Evolutionary conservation across 495 filamentous ascomycete genomes (phyloP), one percentile per base, ranked within the genome.

Genomic region (Penicillium canescens): DNA sequence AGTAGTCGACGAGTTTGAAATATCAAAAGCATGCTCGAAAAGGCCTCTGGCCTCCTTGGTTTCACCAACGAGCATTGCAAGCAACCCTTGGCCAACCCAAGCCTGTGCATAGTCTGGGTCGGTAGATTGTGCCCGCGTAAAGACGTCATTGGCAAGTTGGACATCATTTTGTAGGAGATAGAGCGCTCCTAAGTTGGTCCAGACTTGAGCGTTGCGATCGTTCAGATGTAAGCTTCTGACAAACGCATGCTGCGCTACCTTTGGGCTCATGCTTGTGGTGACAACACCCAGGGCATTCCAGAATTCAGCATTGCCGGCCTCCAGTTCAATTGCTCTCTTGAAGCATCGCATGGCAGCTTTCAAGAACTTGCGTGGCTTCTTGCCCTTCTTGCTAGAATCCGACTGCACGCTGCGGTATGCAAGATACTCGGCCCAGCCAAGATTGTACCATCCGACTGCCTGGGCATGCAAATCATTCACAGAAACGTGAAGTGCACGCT

Each of bases 241-340:
- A 57, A 99, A 90, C 0, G 94, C 82, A 71, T 99, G 94, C 70
- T 99, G 94, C 0, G 95, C 85, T 2, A 98, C 89, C 52, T 88
- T 87, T 0, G 91, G 87, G 63, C 90, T 96, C 61, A 96, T 75
- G 35, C 77, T 80, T 39, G 87, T 89, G 2, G 94, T 98, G 13
- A 88, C 89, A 6, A 97, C 91, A 18, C 93, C 94, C 18, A 99
- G 81, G 3, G 94, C 84, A 67, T 96, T 97, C 94, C 94, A 99
- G 69, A 98, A 99, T 61, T 99, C 94, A 0, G 92, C 76, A 63
- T 98, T 99, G 26, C 92, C 89, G 6, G 95, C 88, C 67, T 99
- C 94, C 2, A 97, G 73, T 69, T 98, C 95, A 62, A 99, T 98
- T 4, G 95, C 89, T 46, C 90, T 81, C 71, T 98, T 99, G 82